Base-by-base conservation (phyloP, 345 rosid species). In the Angophora floribunda region DNA sequence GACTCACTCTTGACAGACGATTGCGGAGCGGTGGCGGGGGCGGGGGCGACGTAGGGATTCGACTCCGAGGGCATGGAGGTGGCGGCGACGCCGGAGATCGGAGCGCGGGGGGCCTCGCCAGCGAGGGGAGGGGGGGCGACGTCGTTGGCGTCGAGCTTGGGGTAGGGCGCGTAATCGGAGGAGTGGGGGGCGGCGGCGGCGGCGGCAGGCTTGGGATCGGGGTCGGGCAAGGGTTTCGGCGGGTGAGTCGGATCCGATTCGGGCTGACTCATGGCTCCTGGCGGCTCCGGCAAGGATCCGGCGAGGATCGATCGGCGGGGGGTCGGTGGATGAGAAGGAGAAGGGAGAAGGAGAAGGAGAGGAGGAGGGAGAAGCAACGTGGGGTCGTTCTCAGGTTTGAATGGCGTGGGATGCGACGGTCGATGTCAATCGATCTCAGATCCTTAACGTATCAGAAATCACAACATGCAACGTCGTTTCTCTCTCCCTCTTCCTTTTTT, bases 101-200 rank as follows among this genome's bases (percentile, higher is more conserved):
- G 94, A 50, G 94, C 89, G 0, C 95, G 91, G 85, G 89, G 86
- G 32, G 89, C 85, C 52, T 89, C 93, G 85, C 85, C 61, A 82
- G 92, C 51, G 93, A 93, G 92, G 87, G 93, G 92, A 15, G 97
- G 95, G 50, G 97, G 94, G 90, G 94, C 87, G 86, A 95, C 95
- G 89, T 96, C 99, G 90, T 91, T 88, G 17, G 99, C 96, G 50
- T 96, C 98, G 89, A 97, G 90, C 91, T 91, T 95, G 47, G 99
- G 99, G 93, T 96, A 97, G 41, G 98, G 97, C 86, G 99, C 95
- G 93, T 97, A 95, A 53, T 97, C 99, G 22, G 98, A 52, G 86
- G 96, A 91, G 88, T 89, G 95, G 87, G 94, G 90, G 53, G 87
- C 61, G 11, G 61, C 12, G 28, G 61, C 61, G 61, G 61, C 2